Base-by-base conservation (phyloP, 495 filamentous ascomycete species). In the Xanthoparmelia taractica region DNA sequence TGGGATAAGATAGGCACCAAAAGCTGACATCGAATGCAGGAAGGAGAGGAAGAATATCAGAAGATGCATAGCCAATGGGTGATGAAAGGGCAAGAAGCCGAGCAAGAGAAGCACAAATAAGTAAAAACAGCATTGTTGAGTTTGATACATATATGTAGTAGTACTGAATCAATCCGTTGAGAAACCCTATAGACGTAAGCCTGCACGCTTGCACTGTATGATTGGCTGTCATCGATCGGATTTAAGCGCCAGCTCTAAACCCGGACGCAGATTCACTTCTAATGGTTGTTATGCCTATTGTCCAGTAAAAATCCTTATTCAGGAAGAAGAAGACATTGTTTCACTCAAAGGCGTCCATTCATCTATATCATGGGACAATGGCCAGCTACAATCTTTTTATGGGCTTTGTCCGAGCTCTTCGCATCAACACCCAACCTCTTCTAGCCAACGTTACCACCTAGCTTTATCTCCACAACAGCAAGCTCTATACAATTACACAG, bases 11-110 rank as follows among this genome's bases (percentile, higher is more conserved):
- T 34, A 38, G 15, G 37, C 36, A 29, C 10, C 23, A 18, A 34
- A 23, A 36, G 36, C 45, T 64, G 27, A 66, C 27, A 17, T 54
- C 8, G 0, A 29, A 27, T 45, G 7, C 29, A 66, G 67, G 67
- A 73, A 58, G 69, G 65, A 13, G 69, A 69, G 50, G 67, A 71
- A 58, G 69, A 72, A 55, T 71, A 68, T 64, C 61, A 65, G 11
- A 63, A 72, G 57, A 52, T 67, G 58, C 66, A 73, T 63, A 69
- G 64, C 45, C 58, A 65, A 33, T 74, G 71, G 71, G 63, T 73
- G 31, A 73, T 73, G 71, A 60, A 73, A 59, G 71, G 69, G 10
- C 67, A 73, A 65, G 58, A 73, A 17, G 61, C 59, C 13, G 72
- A 73, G 57, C 64, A 70, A 63, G 66, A 62, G 50, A 68, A 65